A percentile compares a stretch with the other conserved stretches of the same genome.
Evolutionary conservation across 352 stramenopile genomes (phyloP).

Genomic region (Pythium rishiriense): DNA sequence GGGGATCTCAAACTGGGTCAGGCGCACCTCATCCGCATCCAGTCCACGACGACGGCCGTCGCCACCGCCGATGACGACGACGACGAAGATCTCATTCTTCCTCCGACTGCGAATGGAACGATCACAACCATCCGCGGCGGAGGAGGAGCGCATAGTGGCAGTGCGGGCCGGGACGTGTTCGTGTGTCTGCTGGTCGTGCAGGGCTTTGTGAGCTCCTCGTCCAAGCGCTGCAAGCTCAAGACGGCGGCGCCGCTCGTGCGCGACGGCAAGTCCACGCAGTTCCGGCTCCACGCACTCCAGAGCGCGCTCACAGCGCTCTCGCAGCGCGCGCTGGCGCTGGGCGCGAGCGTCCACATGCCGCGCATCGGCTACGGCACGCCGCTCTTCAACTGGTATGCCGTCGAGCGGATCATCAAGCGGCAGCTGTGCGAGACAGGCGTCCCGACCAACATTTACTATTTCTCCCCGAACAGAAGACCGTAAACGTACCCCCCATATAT

Average conservation of each 20-base stretch:
- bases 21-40: constrained; percentile 60
- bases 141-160: neutral
- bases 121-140: neutral
- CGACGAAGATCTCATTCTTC: neutral
- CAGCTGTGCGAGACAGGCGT: constrained; percentile 56
- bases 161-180: constrained; percentile 31
- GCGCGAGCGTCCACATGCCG: constrained; percentile 70
- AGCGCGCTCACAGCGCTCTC: constrained; percentile 45
- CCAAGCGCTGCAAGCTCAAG: constrained; percentile 38
- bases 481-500: too few species aligned
- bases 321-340: constrained; percentile 31
- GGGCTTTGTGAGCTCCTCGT: constrained; percentile 39
- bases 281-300: constrained; percentile 66
- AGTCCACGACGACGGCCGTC: constrained; percentile 2
- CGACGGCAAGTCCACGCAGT: constrained; percentile 60
- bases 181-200: constrained; percentile 77
- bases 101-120: constrained; percentile 3
- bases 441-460: constrained; percentile 74
- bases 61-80: constrained; percentile 7
- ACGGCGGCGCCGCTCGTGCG: constrained; percentile 33
- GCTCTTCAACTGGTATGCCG: constrained; percentile 82
- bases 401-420: constrained; percentile 70
- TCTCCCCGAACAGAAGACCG: constrained; percentile 26
- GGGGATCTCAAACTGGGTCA: constrained; percentile 72
- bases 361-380: constrained; percentile 77